Evolutionary conservation across 306 rosid species (phyloP), one percentile per base, ranked within the genome.

Genomic region (Urtica urens): DNA sequence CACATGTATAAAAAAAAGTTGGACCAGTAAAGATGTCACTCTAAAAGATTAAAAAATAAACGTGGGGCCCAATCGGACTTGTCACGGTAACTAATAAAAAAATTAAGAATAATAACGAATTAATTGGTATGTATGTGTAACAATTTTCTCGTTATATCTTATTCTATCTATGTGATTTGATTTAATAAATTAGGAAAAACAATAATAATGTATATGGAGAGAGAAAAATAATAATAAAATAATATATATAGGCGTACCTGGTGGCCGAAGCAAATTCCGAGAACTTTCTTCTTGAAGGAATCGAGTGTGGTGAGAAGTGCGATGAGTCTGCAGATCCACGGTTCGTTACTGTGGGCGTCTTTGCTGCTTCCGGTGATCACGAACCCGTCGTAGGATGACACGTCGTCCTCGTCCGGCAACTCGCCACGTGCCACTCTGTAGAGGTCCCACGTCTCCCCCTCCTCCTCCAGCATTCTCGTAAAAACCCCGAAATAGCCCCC

Each of bases 221-320:
- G 11, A 46, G 3, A 16, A 7, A 0, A 8, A 34, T 7, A 33
- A 0, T 1, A 3, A 31, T 5, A 9, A 34, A 31, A 21, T 31
- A 22, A n/a, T 9, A 22, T 30, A 22, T 21, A 2, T 21, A 17
- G 21, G 16, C 1, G 3, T 62, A 83, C 94, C 92, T 84, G 94
- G 44, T 84, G 94, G 19, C 92, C 92, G 31, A 84, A 84, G 80
- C 97, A 88, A 74, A 88, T 70, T 31, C 95, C 97, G 44, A 88
- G 78, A 21, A 84, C 65, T 1, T 68, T 88, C 17, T 72, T 88
- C 58, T 72, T 82, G 64, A 76, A 48, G 14, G 80, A 48, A 28
- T 77, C 55, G n/a, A 88, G 15, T 14, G 22, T 78, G 46, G 49
- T 69, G 11, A 88, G 40, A 17, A 88, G 56, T 10, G 16, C 2